Conservation (phyloP, 2,329 filamentous ascomycete species). For the Pseudopyrenochaeta lycopersici region DNA sequence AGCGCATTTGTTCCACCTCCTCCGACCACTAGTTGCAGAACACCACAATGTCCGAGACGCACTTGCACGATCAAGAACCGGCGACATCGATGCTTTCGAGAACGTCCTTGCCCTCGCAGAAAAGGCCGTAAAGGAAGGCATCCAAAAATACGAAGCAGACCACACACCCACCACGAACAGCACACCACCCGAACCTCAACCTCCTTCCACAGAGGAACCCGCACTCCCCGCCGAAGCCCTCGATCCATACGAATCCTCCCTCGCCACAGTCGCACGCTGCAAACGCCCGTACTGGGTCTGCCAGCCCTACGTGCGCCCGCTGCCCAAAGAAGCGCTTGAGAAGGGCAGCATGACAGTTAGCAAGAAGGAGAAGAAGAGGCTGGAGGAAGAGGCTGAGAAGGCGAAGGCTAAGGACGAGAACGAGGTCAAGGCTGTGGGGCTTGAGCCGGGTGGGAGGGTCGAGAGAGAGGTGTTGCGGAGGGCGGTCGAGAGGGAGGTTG, state of each 20-base stretch:
- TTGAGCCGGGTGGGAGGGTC: conserved; percentile 46
- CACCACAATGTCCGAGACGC: conserved; percentile 87
- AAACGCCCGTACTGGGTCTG: conserved; percentile 89
- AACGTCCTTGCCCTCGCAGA: conserved; percentile 79
- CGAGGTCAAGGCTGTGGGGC: conserved; percentile 26
- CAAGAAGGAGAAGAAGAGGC: conserved; percentile 67
- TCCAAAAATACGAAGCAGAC: conserved; percentile 70
- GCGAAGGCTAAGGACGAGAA: conserved; percentile 48
- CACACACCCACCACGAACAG: conserved; percentile 4
- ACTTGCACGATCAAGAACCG: conserved; percentile 73
- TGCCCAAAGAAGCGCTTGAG: conserved; percentile 86
- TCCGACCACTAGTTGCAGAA: conserved; percentile 79
- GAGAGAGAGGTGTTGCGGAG: conserved; percentile 60
- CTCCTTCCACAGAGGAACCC: neutral
- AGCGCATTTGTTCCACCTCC: conserved; percentile 89
- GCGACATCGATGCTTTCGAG: conserved; percentile 81
- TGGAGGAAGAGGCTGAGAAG: conserved; percentile 53
- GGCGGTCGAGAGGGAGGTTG: conserved; percentile 17
- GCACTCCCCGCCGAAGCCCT: conserved; percentile 2
- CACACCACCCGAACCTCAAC: conserved; percentile 1
- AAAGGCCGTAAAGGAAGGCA: conserved; percentile 73
- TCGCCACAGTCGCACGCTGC: conserved; percentile 73
- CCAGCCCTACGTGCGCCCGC: conserved; percentile 84
- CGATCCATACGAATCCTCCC: conserved; percentile 64
- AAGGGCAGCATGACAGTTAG: conserved; percentile 79